Base-by-base conservation (phyloP, 176 grass and related monocot genomes). In the Avena sativa region DNA sequence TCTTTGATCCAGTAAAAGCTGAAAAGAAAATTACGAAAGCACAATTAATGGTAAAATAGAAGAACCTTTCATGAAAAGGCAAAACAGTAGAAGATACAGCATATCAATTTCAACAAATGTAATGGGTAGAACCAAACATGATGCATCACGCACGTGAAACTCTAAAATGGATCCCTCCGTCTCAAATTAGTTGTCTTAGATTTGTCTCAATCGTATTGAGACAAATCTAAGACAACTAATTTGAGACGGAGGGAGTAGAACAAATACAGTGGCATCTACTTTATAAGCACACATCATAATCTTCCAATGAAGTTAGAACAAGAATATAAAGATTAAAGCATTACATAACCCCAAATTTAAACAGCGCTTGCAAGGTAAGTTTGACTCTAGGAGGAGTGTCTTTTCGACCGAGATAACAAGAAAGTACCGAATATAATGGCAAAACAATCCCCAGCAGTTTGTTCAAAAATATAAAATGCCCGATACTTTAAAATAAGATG, bases 1-100 rank as follows among this genome's bases (percentile, higher is more conserved):
- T 98, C 34, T 85, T 91, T 44, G 90, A 82, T 71, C 97, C 97
- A 94, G 89, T 83, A 89, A 98, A 98, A 71, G 89, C 97, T 98
- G 87, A 78, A 92, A 90, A 51, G 7, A n/a, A 34, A 16, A 44
- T 21, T 8, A 70, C 55, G 2, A 32, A 34, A 85, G 4, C 6
- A 71, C 7, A 25, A 17, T 12, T 77, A 84, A 84, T 9, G 87
- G 59, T 64, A 56, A 79, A 79, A 79, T 82, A 82, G 34, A 55
- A 32, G 38, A 71, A 69, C 17, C 55, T 20, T 57, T 55, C 14
- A 55, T 16, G 19, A 13, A 57, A 57, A 57, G 87, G 51, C 58
- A 56, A 79, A 81, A 84, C 79, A 85, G 34, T 68, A 30, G 38
- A 71, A 74, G 14, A 47, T 65, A 49, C 17, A 8, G 79, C 34